Evolutionary conservation across 2,329 filamentous ascomycete genomes (phyloP).

Genomic region (Grosmannia clavigera): DNA sequence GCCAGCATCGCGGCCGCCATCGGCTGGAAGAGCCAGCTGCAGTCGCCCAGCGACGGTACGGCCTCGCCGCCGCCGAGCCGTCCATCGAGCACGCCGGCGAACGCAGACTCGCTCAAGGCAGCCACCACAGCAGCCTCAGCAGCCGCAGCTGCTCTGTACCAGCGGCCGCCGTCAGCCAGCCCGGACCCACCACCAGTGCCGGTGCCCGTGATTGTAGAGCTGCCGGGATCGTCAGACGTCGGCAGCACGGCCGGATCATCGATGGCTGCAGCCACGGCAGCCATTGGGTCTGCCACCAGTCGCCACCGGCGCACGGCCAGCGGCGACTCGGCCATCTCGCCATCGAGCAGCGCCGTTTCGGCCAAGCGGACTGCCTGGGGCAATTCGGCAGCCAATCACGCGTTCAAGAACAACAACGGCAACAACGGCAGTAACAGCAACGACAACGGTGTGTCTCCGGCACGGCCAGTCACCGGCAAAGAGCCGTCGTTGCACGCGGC

Average conservation of each 20-base stretch:
- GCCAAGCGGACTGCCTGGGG: slow-evolving; percentile 50
- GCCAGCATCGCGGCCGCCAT: slow-evolving; percentile 64
- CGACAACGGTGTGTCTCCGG: neutral
- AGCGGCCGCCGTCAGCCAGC: slow-evolving; percentile 5
- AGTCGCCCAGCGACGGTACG: neutral
- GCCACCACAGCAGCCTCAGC: slow-evolving; percentile 9
- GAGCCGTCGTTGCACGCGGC: slow-evolving; percentile 61
- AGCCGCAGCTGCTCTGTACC: slow-evolving; percentile 5
- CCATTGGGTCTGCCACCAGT: slow-evolving; percentile 11
- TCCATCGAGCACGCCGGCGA: slow-evolving; percentile 1
- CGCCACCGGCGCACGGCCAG: slow-evolving; percentile 31
- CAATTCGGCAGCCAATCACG: slow-evolving; percentile 53
- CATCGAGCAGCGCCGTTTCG: slow-evolving; percentile 42
- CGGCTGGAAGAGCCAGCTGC: slow-evolving; percentile 35
- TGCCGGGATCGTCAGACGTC: neutral
- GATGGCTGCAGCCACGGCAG: slow-evolving; percentile 61
- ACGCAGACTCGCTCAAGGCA: slow-evolving; percentile 8
- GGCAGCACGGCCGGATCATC: slow-evolving; percentile 49
- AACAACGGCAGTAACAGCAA: neutral
- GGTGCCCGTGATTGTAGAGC: neutral
- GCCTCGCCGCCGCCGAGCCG: neutral
- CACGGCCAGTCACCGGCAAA: slow-evolving; percentile 14
- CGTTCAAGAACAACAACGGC: slow-evolving; percentile 21
- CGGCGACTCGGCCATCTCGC: slow-evolving; percentile 12
- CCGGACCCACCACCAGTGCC: neutral